Evolutionary conservation across 2,329 filamentous ascomycete genomes (phyloP).

Genomic region (Xylariaceae sp.): DNA sequence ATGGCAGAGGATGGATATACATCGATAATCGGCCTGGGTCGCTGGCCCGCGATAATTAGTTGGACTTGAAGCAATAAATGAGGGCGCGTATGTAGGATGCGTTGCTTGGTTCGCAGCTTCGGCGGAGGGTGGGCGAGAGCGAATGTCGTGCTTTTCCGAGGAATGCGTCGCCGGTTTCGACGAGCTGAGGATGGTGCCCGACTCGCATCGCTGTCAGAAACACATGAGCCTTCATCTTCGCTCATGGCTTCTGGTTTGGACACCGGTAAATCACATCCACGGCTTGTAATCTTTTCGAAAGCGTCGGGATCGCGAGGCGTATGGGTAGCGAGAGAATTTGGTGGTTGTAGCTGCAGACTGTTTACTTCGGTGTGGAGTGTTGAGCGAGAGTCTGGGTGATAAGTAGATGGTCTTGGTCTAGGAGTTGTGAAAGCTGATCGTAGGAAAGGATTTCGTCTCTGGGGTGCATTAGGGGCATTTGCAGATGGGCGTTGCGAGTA

Average conservation of each 20-base stretch:
- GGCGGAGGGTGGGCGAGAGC: slow-evolving; percentile 65
- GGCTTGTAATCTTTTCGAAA: slow-evolving; percentile 18
- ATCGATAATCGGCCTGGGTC: slow-evolving; percentile 66
- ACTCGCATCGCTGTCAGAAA: slow-evolving; percentile 45
- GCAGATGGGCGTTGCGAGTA: slow-evolving; percentile 40
- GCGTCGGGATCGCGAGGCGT: slow-evolving; percentile 11
- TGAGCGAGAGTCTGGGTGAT: slow-evolving; percentile 11
- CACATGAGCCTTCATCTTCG: slow-evolving; percentile 44
- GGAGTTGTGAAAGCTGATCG: slow-evolving; percentile 24
- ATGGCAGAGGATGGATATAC: slow-evolving; percentile 66
- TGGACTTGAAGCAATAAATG: slow-evolving; percentile 70
- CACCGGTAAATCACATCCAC: slow-evolving; percentile 20
- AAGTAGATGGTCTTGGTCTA: slow-evolving; percentile 19
- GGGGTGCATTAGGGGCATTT: slow-evolving; percentile 25
- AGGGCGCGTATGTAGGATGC: slow-evolving; percentile 63
- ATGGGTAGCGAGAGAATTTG: slow-evolving; percentile 13
- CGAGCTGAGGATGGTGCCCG: slow-evolving; percentile 33
- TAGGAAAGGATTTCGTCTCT: slow-evolving; percentile 23
- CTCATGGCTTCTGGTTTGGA: slow-evolving; percentile 31
- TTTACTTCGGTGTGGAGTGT: slow-evolving; percentile 12
- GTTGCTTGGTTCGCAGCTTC: slow-evolving; percentile 53
- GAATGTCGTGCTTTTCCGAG: slow-evolving; percentile 58
- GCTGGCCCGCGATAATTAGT: slow-evolving; percentile 52
- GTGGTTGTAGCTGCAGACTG: slow-evolving; percentile 6
- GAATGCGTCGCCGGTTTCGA: slow-evolving; percentile 37